Evolutionary conservation across 345 rosid genomes (phyloP).

Genomic region (Gossypium australe): DNA sequence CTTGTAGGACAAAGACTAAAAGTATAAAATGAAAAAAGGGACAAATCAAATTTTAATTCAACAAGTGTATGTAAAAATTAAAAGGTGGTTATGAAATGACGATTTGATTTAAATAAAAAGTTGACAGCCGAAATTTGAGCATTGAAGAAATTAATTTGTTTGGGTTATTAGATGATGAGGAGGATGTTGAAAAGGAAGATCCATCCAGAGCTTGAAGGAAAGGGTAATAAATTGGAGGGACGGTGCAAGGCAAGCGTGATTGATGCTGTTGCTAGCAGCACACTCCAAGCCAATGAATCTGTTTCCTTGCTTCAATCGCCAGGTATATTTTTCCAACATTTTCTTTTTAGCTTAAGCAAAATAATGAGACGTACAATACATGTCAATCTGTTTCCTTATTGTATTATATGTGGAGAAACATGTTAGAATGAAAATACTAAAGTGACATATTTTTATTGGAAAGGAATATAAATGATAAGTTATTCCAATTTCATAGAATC

Average conservation of each 20-base stretch:
- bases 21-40: not conserved
- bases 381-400: no score
- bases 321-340: conserved; percentile 23
- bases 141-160: not conserved
- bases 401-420: no score
- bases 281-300: conserved; percentile 34
- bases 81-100: not conserved
- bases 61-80: not conserved
- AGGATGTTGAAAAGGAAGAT: conserved; percentile 85
- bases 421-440: no score
- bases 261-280: conserved; percentile 16
- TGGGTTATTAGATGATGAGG: conserved; percentile 55
- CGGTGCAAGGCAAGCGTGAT: conserved; percentile 24
- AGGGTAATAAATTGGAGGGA: conserved; percentile 23
- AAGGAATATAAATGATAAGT: no score
- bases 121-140: not conserved
- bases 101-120: not conserved
- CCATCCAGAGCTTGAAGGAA: conserved; percentile 68
- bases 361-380: no score
- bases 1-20: not conserved
- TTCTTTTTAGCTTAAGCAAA: not conserved
- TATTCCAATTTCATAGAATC: no score
- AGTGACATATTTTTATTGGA: no score
- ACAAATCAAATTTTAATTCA: not conserved
- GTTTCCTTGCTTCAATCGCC: conserved; percentile 39